Percentiles rank a stretch among this genome's conserved stretches.
Evolutionary conservation across 352 stramenopile species (phyloP).

Genomic region (Albugo candida): DNA sequence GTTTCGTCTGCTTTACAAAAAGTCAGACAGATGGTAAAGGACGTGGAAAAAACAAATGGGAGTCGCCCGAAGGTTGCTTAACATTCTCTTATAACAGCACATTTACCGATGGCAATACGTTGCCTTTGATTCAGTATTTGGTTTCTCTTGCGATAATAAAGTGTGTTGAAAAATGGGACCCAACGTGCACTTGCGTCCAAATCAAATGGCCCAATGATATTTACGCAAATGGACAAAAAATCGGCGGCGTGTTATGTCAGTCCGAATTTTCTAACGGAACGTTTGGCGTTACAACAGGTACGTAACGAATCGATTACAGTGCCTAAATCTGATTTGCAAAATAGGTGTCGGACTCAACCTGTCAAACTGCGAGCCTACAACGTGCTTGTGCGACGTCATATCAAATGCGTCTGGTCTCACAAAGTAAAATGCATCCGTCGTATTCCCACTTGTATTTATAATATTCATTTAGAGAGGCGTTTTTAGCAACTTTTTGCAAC

Average conservation of each 20-base stretch:
- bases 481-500: constrained; percentile 78
- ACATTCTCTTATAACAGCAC: constrained; percentile 81
- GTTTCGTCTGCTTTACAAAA: constrained; percentile 65
- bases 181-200: constrained; percentile 23
- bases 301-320: constrained; percentile 1
- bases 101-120: constrained; percentile 52
- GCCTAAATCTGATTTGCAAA: not conserved
- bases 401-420: constrained; percentile 42
- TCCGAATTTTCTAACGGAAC: constrained; percentile 59
- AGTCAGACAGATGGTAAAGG: constrained; percentile 60
- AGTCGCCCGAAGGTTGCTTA: constrained; percentile 73
- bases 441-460: not conserved
- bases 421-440: constrained; percentile 26
- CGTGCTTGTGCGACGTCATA: constrained; percentile 70
- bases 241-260: constrained; percentile 80
- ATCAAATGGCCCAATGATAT: constrained; percentile 90
- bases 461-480: constrained; percentile 36
- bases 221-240: constrained; percentile 78
- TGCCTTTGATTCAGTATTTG: constrained; percentile 83
- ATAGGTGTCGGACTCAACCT: constrained; percentile 79
- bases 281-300: constrained; percentile 74
- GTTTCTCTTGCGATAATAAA: constrained; percentile 74
- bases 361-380: constrained; percentile 70
- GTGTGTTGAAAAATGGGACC: constrained; percentile 43
- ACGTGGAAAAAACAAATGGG: constrained; percentile 73